These are phyloP conservation scores for Parasitella parasitica DNA, from an alignment of 371 early-diverging fungal species.

Conservation along the genomic window DNA sequence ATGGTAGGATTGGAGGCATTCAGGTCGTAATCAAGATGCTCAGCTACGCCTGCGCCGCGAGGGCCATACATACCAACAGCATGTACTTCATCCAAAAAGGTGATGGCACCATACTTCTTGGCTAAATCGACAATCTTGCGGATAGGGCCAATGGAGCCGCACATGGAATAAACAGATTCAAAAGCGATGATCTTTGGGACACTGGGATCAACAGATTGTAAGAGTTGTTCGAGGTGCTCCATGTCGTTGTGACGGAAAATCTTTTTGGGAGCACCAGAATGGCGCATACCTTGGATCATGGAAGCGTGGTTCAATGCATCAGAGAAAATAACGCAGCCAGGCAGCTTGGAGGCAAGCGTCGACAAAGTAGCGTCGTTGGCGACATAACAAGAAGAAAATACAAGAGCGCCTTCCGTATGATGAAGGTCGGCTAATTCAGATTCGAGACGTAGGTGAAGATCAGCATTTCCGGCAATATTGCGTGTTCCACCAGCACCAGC, in stretches of 20 bases:
- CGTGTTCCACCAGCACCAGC: constrained; percentile 99
- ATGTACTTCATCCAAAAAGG: constrained; percentile 98
- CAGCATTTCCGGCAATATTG: constrained; percentile 98
- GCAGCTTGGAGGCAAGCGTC: constrained; percentile 90
- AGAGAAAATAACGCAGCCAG: constrained; percentile 92
- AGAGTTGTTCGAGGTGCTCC: constrained; percentile 83
- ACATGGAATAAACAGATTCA: constrained; percentile 99
- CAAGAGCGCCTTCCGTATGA: constrained; percentile 89
- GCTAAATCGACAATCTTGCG: constrained; percentile 91
- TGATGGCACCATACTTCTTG: constrained; percentile 96
- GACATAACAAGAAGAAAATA: constrained; percentile 98
- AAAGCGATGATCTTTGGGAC: constrained; percentile 97
- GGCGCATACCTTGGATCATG: constrained; percentile 98
- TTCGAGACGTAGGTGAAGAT: constrained; percentile 91
- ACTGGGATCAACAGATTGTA: constrained; percentile 76
- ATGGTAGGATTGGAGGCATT: constrained; percentile 57
- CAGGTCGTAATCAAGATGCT: constrained; percentile 84
- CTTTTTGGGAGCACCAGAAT: constrained; percentile 87
- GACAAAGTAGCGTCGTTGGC: constrained; percentile 97
- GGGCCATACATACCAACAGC: constrained; percentile 99
- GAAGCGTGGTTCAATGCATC: constrained; percentile 97
- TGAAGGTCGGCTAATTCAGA: constrained; percentile 90
- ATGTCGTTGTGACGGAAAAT: constrained; percentile 97
- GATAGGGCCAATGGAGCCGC: constrained; percentile 95
- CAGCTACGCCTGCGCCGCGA: constrained; percentile 96